Conservation (phyloP, 179 eudicot species). For the Silene noctiflora region DNA sequence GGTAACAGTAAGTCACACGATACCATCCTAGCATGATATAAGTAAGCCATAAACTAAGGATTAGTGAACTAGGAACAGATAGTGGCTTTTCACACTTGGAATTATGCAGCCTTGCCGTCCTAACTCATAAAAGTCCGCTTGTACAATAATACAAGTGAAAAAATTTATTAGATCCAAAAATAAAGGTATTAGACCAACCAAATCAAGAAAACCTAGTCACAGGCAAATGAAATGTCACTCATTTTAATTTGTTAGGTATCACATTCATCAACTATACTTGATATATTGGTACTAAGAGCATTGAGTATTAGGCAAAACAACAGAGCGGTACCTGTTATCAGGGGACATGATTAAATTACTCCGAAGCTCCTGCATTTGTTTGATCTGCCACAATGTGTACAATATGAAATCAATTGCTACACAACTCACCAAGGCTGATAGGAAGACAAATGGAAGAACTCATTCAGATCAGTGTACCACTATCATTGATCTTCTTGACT, state of each 20-base stretch:
- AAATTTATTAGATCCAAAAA: not conserved
- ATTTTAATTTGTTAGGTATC: not conserved
- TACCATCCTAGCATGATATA: too few relatives aligned
- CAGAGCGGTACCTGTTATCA: slow-evolving; percentile 11
- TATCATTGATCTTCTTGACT: not conserved
- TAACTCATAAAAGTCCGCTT: not conserved
- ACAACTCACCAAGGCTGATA: not conserved
- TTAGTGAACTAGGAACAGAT: not conserved
- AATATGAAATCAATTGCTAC: not conserved
- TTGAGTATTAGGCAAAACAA: slow-evolving; percentile 9
- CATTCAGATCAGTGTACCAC: not conserved
- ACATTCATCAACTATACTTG: not conserved
- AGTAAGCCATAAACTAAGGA: not conserved
- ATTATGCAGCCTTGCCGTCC: not conserved
- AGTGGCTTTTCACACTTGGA: not conserved
- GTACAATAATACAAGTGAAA: not conserved
- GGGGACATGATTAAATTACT: slow-evolving; percentile 15
- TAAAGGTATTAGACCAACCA: not conserved
- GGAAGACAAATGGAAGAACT: not conserved
- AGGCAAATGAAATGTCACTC: not conserved
- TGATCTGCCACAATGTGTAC: slow-evolving; percentile 14
- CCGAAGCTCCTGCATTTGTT: slow-evolving; percentile 23
- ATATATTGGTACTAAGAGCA: not conserved
- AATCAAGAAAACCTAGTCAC: not conserved
- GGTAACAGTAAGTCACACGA: too few relatives aligned